Evolutionary conservation across 768 basidiomycete genomes (phyloP).

Genomic region (Leccinum longicurvipes): DNA sequence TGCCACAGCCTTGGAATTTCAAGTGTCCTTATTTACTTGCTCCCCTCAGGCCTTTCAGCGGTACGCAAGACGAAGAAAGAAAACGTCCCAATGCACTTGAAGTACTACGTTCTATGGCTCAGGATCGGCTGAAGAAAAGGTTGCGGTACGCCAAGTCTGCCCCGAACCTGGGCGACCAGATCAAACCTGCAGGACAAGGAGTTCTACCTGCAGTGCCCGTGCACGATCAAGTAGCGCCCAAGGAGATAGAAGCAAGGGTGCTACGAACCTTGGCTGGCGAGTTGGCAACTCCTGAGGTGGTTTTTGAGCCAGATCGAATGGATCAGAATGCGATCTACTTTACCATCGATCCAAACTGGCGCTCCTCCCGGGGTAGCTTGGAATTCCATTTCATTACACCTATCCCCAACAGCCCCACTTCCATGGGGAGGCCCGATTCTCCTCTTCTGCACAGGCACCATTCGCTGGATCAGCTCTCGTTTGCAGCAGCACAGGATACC

Average conservation of each 20-base stretch:
- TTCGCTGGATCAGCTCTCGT: slow-evolving; percentile 21
- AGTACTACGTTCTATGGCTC: slow-evolving; percentile 12
- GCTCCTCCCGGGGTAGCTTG: slow-evolving; percentile 20
- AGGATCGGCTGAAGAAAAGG: slow-evolving; percentile 19
- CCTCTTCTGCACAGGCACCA: slow-evolving; percentile 19
- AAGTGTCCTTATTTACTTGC: background rate
- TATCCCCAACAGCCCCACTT: slow-evolving; percentile 13
- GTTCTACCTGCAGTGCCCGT: background rate
- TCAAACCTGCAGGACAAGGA: background rate
- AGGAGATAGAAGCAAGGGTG: background rate
- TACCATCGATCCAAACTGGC: slow-evolving; percentile 25
- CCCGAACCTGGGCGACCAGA: slow-evolving; percentile 18
- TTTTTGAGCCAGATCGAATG: slow-evolving; percentile 6
- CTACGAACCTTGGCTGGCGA: background rate
- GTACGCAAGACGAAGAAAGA: slow-evolving; percentile 6
- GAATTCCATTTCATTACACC: slow-evolving; percentile 24
- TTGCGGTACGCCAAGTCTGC: slow-evolving; percentile 21
- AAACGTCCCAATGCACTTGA: slow-evolving; percentile 3
- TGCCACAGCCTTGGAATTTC: background rate
- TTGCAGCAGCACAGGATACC: background rate
- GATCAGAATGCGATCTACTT: slow-evolving; percentile 29
- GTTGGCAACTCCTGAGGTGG: background rate
- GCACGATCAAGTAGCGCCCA: background rate
- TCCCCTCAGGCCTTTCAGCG: slow-evolving; percentile 12
- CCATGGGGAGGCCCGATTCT: slow-evolving; percentile 18